Percentiles rank a stretch among this genome's conserved stretches.
Conservation (phyloP, 345 rosid species). For the Populus euphratica region DNA sequence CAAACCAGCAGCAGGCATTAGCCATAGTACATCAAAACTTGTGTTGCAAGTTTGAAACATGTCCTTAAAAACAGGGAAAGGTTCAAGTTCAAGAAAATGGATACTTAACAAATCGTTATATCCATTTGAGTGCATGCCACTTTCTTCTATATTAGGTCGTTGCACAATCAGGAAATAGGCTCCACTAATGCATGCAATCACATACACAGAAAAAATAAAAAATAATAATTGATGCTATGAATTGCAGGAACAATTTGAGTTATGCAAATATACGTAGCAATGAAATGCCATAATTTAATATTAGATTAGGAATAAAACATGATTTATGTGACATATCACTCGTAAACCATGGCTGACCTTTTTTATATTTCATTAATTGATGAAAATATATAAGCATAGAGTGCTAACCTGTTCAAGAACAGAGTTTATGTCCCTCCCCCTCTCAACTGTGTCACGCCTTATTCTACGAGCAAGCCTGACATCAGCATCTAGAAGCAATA, state of each 20-base stretch:
- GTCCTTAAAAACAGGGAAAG: neutral
- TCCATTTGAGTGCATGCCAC: neutral
- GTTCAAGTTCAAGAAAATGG: neutral
- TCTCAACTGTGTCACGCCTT: constrained; percentile 91
- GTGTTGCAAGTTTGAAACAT: neutral
- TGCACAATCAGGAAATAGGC: neutral
- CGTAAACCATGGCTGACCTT: neutral
- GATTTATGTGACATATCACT: neutral
- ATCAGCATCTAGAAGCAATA: constrained; percentile 80
- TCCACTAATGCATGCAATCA: neutral
- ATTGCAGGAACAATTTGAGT: too few species aligned
- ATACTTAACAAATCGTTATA: neutral
- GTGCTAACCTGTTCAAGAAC: constrained; percentile 90
- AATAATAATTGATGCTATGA: too few species aligned
- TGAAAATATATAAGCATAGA: neutral
- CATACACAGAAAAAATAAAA: neutral
- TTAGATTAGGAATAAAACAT: neutral
- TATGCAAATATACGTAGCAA: neutral
- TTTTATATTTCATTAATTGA: neutral
- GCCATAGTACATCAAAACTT: neutral
- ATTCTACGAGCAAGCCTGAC: constrained; percentile 99
- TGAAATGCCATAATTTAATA: neutral
- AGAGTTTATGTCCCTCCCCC: constrained; percentile 92
- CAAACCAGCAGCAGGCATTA: neutral
- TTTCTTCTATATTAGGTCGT: neutral